Percentiles rank a stretch among this genome's conserved stretches.
Conservation (phyloP, 257 asterid species). For the Solanum neorickii region DNA sequence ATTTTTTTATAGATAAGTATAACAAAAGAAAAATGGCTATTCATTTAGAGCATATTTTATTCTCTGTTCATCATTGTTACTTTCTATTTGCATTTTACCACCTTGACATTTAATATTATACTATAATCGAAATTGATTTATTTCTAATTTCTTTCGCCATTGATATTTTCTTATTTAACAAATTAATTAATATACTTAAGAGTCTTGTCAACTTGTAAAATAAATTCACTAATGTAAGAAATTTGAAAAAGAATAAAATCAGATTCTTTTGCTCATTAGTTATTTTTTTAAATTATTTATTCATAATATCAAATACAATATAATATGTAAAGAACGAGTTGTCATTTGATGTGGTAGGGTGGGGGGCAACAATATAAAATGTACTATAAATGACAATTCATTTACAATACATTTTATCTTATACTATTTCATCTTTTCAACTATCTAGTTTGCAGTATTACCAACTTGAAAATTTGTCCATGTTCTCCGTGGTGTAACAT, state of each 20-base stretch:
- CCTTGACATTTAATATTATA: no score
- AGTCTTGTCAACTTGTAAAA: not conserved
- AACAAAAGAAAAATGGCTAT: not conserved
- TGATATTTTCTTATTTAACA: no score
- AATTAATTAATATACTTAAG: no score
- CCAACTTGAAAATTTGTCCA: not conserved
- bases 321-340: no score
- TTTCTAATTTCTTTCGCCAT: not conserved
- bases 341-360: no score
- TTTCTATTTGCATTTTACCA: no score
- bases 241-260: not conserved
- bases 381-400: no score
- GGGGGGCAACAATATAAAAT: not conserved
- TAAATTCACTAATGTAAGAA: not conserved
- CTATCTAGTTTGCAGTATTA: not conserved
- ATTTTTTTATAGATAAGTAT: not conserved
- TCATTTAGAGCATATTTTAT: not conserved
- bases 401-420: not conserved
- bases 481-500: no score
- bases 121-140: not conserved
- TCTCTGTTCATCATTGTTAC: no score
- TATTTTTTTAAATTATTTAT: no score
- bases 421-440: not conserved
- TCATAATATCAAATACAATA: no score
- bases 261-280: not conserved